A percentile compares a stretch with the other conserved stretches of the same genome.
These are phyloP conservation scores for Coprinopsis marcescibilis DNA, from an alignment of 768 basidiomycete species.

Conservation along the genomic window DNA sequence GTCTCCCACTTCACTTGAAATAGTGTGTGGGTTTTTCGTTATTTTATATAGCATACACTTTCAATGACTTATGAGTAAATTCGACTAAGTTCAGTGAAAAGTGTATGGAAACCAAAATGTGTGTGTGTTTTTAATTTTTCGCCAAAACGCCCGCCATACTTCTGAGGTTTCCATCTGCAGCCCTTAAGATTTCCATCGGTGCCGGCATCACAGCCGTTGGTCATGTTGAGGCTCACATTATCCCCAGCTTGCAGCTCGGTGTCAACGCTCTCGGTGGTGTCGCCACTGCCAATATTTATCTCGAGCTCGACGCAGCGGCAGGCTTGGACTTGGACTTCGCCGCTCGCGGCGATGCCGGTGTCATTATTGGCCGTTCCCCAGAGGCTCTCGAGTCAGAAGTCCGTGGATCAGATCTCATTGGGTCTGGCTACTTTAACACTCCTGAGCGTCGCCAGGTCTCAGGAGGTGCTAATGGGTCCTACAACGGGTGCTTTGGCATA, in stretches of 20 bases:
- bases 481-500: conserved; percentile 31
- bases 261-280: conserved; percentile 33
- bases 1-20: no score
- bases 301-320: conserved; percentile 36
- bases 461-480: not conserved
- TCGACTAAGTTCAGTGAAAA: no score
- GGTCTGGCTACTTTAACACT: conserved; percentile 2
- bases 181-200: conserved; percentile 35
- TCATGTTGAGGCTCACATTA: conserved; percentile 40
- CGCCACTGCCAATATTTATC: conserved; percentile 33
- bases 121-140: no score
- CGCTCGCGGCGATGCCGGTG: conserved; percentile 9
- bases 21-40: no score
- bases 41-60: no score
- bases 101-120: no score
- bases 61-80: no score
- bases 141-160: no score
- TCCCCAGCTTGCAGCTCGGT: conserved; percentile 42
- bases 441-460: not conserved
- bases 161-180: conserved; percentile 16
- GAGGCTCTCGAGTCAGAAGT: not conserved
- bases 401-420: conserved; percentile 1
- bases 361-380: not conserved
- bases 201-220: conserved; percentile 37
- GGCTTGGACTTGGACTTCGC: conserved; percentile 23